Evolutionary conservation across 306 rosid genomes (phyloP), one percentile per base, ranked within the genome.

Genomic region (Vigna hirtella): DNA sequence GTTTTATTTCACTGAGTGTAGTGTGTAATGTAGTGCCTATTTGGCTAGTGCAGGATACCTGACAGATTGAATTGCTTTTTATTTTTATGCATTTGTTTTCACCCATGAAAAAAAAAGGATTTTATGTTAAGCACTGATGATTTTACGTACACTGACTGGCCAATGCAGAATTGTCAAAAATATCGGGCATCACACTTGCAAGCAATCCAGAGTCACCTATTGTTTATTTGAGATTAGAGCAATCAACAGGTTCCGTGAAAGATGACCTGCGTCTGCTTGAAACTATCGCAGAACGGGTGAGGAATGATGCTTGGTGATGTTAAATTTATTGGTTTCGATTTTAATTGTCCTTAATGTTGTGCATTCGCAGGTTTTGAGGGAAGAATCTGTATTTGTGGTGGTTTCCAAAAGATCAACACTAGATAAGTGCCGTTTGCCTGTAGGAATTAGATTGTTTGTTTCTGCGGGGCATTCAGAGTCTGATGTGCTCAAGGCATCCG

Each of bases 191-290:
- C 72, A 84, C 73, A 71, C 64, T 96, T 30, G 89, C 79, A 56
- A 96, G 99, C 82, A 85, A 86, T 87, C 91, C 88, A 50, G 96
- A 93, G 85, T 91, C 98, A 8, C 99, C 99, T 5, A 87, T 96
- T 78, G 88, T 96, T 71, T 93, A 90, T 82, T 91, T 96, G 84
- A 87, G 72, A 80, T 82, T 96, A 84, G 79, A 87, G 77, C 86
- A 90, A 75, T 87, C 97, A 77, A 85, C 90, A 9, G 94, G 97
- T 67, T 93, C 97, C 13, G 0, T 56, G 68, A 86, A 88, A 72
- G 83, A 26, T 64, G 99, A 93, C 76, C 69, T 88, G n/a, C 79
- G 66, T 38, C 89, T 96, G 80, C 94, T 96, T 53, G 89, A 90
- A 73, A 83, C 84, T 56, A 93, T 96, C 74, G 89, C 92, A 2